These are phyloP conservation scores for Mucuna pruriens DNA, from an alignment of 306 rosid genomes.

Conservation along the genomic window DNA sequence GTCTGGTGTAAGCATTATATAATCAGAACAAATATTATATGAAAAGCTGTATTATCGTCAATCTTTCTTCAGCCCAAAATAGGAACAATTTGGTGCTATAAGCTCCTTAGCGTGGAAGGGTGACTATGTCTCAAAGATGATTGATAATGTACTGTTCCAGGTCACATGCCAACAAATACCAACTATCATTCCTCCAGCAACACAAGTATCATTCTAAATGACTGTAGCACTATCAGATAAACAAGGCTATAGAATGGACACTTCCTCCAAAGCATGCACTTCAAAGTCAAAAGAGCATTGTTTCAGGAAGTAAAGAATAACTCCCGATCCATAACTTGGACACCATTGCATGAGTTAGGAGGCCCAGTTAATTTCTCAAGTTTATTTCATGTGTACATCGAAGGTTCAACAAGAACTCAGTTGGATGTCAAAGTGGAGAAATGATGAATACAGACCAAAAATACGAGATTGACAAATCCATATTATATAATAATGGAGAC, in stretches of 20 bases:
- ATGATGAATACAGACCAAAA: neutral
- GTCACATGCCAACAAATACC: neutral
- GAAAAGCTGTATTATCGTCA: neutral
- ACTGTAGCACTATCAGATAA: neutral
- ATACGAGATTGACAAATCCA: neutral
- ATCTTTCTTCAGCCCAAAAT: neutral
- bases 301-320: conserved; percentile 1
- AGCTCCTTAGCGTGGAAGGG: neutral
- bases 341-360: neutral
- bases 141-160: neutral
- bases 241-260: neutral
- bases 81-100: neutral
- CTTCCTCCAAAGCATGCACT: neutral
- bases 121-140: neutral
- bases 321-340: neutral
- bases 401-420: neutral
- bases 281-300: neutral
- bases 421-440: neutral
- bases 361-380: neutral
- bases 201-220: neutral
- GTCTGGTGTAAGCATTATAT: neutral
- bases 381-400: neutral
- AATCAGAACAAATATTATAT: neutral
- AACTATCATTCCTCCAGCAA: neutral
- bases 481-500: neutral